Conservation (phyloP, 495 filamentous ascomycete species). For the Glonium stellatum region DNA sequence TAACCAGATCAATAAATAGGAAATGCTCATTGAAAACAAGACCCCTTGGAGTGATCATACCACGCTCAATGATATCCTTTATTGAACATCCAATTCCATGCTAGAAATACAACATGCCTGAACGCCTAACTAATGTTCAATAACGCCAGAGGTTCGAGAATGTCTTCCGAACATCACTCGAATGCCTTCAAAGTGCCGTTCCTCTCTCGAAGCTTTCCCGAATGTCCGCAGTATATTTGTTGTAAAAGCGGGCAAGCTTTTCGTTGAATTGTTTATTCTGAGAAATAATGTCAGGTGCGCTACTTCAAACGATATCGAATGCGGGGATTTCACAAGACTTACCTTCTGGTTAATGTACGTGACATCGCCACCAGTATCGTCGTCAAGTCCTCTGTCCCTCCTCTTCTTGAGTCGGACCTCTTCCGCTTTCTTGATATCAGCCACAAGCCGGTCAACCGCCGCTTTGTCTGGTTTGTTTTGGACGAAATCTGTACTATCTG, state of each 20-base stretch:
- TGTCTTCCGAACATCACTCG: neutral
- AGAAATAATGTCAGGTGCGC: neutral
- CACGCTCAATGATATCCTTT: no score
- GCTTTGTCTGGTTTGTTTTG: slow-evolving; percentile 83
- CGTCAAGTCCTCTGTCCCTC: slow-evolving; percentile 63
- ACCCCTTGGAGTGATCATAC: no score
- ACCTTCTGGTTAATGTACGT: slow-evolving; percentile 98
- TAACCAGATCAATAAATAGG: no score
- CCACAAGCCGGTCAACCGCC: slow-evolving; percentile 83
- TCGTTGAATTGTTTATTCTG: slow-evolving; percentile 77
- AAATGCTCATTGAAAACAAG: no score
- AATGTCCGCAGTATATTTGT: slow-evolving; percentile 98
- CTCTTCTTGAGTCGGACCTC: slow-evolving; percentile 77
- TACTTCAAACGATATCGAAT: neutral
- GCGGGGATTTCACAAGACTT: neutral
- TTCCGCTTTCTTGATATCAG: slow-evolving; percentile 81
- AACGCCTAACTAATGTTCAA: no score
- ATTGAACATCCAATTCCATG: no score
- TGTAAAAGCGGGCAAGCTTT: slow-evolving; percentile 90
- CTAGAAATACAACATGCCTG: no score
- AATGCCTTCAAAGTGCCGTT: slow-evolving; percentile 61
- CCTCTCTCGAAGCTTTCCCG: slow-evolving; percentile 96
- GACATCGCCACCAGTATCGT: slow-evolving; percentile 74
- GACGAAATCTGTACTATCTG: slow-evolving; percentile 70
- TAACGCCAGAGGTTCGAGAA: no score